Evolutionary conservation across 345 rosid genomes (phyloP), one percentile per base, ranked within the genome.

Genomic region (Brassica incana): DNA sequence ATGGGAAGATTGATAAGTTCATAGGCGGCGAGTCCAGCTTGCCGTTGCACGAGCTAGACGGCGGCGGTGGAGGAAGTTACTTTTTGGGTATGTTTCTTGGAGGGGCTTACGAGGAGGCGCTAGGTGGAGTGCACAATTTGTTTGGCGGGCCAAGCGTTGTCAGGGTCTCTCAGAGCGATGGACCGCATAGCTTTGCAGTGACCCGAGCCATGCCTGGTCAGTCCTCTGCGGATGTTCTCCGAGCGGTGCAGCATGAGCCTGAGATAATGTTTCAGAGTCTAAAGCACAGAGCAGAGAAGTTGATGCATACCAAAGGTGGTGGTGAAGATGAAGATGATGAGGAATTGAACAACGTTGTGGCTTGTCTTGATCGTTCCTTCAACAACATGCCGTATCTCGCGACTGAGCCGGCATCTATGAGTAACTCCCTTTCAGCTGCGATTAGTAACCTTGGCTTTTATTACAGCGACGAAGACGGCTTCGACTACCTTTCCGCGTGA

Each of bases 31-130:
- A 90, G 77, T 78, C 95, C 0, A 90, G 89, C 84, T 76, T 96
- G 88, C 98, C 98, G 0, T 87, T 96, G n/a, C 99, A 96, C 72
- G 95, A 92, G 75, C 76, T 95, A 16, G 88, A 85, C 61, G 88
- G 85, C 0, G 23, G 23, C 23, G 40, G 74, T 9, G 82, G 70
- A 15, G 85, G 81, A 10, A 72, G 60, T 11, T 96, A 96, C 84
- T 92, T 70, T 75, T 54, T 96, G 90, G 99, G 99, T 73, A 96
- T 96, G 99, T 96, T 96, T 70, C 85, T 96, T 79, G 98, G 97
- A 14, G 99, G 99, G 79, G 99, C 99, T 78, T 96, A 96, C 30
- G 94, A 96, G 87, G 98, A 96, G 87, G 99, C 98, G 45, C 89
- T 96, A 65, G 99, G 99, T 52, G 99, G 99, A 76, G 75, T 90